Evolutionary conservation across 192 early-diverging fungal genomes (phyloP), one percentile per base, ranked within the genome.

Genomic region (Paraglomus occultum): DNA sequence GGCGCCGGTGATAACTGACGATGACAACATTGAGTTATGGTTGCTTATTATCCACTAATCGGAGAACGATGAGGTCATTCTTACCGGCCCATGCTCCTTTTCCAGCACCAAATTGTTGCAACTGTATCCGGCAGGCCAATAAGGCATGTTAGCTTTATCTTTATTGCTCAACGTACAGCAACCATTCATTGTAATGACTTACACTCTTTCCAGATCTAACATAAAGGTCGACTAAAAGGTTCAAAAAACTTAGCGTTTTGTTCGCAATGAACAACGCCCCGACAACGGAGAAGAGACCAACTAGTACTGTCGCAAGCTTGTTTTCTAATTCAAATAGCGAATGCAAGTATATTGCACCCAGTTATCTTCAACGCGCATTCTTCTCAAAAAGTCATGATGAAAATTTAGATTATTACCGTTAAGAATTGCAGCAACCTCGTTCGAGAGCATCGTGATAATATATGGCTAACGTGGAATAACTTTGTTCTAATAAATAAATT

Each of bases 1-100:
- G 40, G 93, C 94, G 57, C 97, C 97, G 43, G 97, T 99, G 39
- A 99, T 86, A 51, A 97, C 90, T 86, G 71, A n/a, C n/a, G n/a
- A 15, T 55, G n/a, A 1, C 12, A 55, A 46, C 8, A 40, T 8
- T 22, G 12, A 47, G 2, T 14, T 0, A 5, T 5, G 42, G 1
- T 22, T 54, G 0, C 1, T 4, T 23, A 64, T 17, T 22, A 15
- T 12, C 23, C 40, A 54, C 39, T 57, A 38, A 7, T 20, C 5
- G 10, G 39, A 65, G 45, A 55, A 52, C 20, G 6, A 70, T 55
- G 58, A 52, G 39, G 53, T n/a, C 46, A 54, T 20, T 45, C 58
- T 76, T 74, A 82, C 81, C 77, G 46, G 88, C 90, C 88, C 88
- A 91, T 6, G 83, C 74, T 50, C 82, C 88, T 60, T 72, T 64